These are phyloP conservation scores for Cercophora newfieldiana DNA, from an alignment of 495 filamentous ascomycete genomes.

Conservation along the genomic window DNA sequence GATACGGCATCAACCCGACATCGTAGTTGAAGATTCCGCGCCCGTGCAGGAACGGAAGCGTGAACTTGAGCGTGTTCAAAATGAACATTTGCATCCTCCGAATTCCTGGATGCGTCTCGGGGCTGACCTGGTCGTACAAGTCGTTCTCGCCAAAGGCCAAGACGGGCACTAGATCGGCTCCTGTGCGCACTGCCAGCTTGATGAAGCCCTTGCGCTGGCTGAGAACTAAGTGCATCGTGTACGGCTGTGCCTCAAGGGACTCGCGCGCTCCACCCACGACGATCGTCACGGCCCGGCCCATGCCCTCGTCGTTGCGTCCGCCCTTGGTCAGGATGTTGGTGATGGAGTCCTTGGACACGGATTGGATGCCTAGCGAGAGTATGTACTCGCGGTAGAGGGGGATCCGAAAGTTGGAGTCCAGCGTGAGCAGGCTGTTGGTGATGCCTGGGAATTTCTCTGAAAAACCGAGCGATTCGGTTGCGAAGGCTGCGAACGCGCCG, in stretches of 20 bases:
- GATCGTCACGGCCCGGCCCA: conserved; percentile 94
- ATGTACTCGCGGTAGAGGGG: conserved; percentile 93
- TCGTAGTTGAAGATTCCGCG: conserved; percentile 97
- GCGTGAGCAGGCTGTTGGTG: conserved; percentile 85
- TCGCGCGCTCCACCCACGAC: conserved; percentile 92
- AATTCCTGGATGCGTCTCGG: conserved; percentile 68
- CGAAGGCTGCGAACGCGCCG: conserved; percentile 90
- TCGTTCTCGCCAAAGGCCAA: conserved; percentile 94
- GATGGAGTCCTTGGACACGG: conserved; percentile 87
- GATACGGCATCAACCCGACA: conserved; percentile 91
- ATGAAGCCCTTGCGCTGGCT: conserved; percentile 87
- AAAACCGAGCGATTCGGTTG: conserved; percentile 88
- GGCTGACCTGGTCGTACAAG: conserved; percentile 82
- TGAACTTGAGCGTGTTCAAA: conserved; percentile 87
- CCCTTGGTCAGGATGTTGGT: conserved; percentile 79
- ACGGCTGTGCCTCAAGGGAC: conserved; percentile 81
- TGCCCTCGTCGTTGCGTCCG: conserved; percentile 76
- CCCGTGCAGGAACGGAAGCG: conserved; percentile 85
- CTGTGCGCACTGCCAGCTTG: conserved; percentile 85
- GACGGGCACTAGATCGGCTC: conserved; percentile 89
- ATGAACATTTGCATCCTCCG: conserved; percentile 76
- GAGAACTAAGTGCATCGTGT: conserved; percentile 71
- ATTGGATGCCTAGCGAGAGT: conserved; percentile 79
- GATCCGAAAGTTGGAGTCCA: conserved; percentile 92
- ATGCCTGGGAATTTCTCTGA: conserved; percentile 91